Evolutionary conservation across 768 basidiomycete species (phyloP), one percentile per base, ranked within the genome.

Genomic region (Sarcodon sp.): DNA sequence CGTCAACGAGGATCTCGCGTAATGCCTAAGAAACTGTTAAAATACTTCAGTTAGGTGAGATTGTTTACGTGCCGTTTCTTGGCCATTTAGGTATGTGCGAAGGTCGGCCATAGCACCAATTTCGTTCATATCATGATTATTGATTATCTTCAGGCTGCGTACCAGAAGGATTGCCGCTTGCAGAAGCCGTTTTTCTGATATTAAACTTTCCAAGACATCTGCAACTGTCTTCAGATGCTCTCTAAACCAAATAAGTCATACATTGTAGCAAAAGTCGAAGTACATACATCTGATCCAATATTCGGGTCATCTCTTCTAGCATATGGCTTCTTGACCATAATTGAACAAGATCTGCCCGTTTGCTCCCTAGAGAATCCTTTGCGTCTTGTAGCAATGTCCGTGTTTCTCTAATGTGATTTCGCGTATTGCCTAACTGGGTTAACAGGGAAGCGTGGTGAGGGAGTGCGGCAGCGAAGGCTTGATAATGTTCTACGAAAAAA

Each of bases 21-120:
- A 99, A 66, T 9, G 87, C 83, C 94, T 97, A 57, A 1, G 33
- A 49, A 45, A 33, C 49, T 45, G 50, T 31, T 49, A 51, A 21
- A 35, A 13, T 34, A 21, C 33, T 34, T 33, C 5, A 31, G 13
- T 43, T 9, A 15, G 6, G 45, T 10, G 43, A n/a, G n/a, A 7
- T 32, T 27, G 31, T 43, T 35, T 51, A 75, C 80, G 39, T 52
- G 91, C 94, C 48, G 74, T 78, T 71, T 97, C 93, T 64, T 99
- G 96, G 10, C 78, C 71, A 32, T 72, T 64, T 21, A 98, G 73
- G 66, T 97, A 98, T 54, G 74, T 76, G 49, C 91, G 71, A 43
- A 99, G 62, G 62, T 99, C 96, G 9, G 87, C 69, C 33, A 98
- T 70, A 4, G 94, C 96, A n/a, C 93, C 93, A 50, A 99, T 85